These are phyloP conservation scores for Pseudotsuga menziesii DNA, from an alignment of 75 land plant genomes.

Conservation along the genomic window DNA sequence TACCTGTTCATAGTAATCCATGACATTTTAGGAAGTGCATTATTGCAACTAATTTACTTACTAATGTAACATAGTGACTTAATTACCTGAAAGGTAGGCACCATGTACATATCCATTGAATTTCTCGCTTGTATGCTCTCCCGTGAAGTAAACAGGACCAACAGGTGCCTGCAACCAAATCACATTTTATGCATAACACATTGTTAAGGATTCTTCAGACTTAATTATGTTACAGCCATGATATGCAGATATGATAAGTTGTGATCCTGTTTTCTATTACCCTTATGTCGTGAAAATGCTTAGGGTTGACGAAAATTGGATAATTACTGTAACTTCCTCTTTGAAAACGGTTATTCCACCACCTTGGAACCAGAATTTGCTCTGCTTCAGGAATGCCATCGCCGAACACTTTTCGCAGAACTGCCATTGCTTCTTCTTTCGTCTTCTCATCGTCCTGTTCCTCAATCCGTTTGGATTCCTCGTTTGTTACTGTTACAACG, in stretches of 20 bases:
- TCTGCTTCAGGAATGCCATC: constrained; percentile 41
- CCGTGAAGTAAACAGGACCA: constrained; percentile 51
- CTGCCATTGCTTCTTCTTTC: constrained; percentile 51
- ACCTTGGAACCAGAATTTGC: constrained; percentile 52
- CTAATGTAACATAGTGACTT: no score
- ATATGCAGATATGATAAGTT: no score
- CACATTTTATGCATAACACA: neutral
- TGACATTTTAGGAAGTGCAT: no score
- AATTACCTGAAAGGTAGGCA: constrained; percentile 44
- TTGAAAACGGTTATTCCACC: constrained; percentile 44
- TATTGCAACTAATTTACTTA: no score
- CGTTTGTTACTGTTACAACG: constrained; percentile 67
- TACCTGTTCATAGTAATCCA: no score
- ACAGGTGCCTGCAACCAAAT: constrained; percentile 44
- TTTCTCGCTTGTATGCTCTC: constrained; percentile 52
- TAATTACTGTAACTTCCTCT: constrained; percentile 53
- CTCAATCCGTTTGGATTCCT: constrained; percentile 66
- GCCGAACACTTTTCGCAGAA: constrained; percentile 57
- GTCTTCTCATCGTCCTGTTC: constrained; percentile 50
- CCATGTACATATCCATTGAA: constrained; percentile 78
- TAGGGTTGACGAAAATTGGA: constrained; percentile 26
- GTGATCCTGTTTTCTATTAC: neutral
- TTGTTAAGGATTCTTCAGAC: no score
- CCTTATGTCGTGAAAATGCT: neutral
- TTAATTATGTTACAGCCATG: no score